Evolutionary conservation across 345 rosid species (phyloP).

Genomic region (Eucalyptus brandiana): DNA sequence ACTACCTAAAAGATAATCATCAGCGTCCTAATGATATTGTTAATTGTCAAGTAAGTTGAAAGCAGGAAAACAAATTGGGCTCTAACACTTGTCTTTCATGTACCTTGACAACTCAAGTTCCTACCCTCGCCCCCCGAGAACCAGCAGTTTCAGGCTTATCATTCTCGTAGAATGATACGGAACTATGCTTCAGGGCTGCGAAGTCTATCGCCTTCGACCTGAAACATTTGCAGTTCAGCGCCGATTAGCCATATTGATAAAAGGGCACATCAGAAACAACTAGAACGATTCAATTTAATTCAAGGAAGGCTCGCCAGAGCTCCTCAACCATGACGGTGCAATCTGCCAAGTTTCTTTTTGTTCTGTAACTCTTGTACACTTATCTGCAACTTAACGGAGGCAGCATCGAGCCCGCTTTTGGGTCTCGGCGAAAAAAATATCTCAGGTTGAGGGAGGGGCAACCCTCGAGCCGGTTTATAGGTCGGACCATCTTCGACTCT

Average conservation of each 20-base stretch:
- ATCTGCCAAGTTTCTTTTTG: conserved; percentile 37
- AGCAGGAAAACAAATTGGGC: background rate
- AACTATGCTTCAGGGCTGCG: conserved; percentile 51
- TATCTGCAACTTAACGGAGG: conserved; percentile 70
- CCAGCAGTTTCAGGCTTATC: conserved; percentile 68
- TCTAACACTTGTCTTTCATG: background rate
- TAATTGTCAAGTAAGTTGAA: background rate
- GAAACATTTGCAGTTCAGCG: background rate
- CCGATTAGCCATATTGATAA: background rate
- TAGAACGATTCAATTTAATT: background rate
- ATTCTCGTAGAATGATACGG: conserved; percentile 39
- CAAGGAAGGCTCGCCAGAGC: conserved; percentile 28
- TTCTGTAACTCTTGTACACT: conserved; percentile 61
- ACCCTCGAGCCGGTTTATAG: conserved; percentile 5
- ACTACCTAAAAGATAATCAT: conserved; percentile 38
- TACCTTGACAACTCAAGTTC: conserved; percentile 83
- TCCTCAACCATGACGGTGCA: conserved; percentile 83
- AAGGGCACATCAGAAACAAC: background rate
- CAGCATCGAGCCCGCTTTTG: conserved; percentile 56
- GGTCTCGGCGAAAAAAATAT: conserved; percentile 55
- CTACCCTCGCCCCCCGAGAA: conserved; percentile 84
- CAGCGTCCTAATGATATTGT: background rate
- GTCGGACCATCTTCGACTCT: background rate
- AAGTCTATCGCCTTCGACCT: conserved; percentile 91
- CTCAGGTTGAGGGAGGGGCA: conserved; percentile 36